Percentiles rank a stretch among this genome's conserved stretches.
Evolutionary conservation across 164 flowering plant species (phyloP).

Genomic region (Vitis rupestris): DNA sequence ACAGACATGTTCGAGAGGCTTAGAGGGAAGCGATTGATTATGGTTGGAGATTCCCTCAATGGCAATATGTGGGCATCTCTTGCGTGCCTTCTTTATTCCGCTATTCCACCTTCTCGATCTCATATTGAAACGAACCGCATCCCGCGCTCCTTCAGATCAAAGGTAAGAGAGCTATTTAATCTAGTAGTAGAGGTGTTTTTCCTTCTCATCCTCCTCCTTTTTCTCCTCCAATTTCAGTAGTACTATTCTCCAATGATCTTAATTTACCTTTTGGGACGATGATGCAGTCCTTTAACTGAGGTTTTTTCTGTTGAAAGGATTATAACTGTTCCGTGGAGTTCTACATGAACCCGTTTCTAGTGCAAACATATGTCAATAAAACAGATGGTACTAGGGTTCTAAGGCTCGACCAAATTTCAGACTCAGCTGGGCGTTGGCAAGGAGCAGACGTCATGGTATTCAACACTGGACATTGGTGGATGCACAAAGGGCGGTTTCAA

Average conservation of each 20-base stretch:
- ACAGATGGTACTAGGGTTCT: no score
- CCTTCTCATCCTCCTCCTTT: no score
- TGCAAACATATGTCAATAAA: slow-evolving; percentile 30
- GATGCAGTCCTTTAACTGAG: no score
- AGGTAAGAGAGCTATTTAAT: slow-evolving; percentile 38
- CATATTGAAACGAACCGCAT: no score
- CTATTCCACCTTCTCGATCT: no score
- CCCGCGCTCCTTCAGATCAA: slow-evolving; percentile 3
- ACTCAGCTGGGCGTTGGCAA: slow-evolving; percentile 28
- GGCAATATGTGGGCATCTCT: slow-evolving; percentile 66
- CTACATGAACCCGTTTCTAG: slow-evolving; percentile 41
- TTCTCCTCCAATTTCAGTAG: no score
- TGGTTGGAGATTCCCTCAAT: slow-evolving; percentile 55
- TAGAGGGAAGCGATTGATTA: slow-evolving; percentile 48
- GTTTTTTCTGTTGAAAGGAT: slow-evolving; percentile 20
- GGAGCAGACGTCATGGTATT: slow-evolving; percentile 47
- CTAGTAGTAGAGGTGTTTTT: slow-evolving; percentile 35
- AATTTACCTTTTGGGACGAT: no score
- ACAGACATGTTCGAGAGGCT: slow-evolving; percentile 32
- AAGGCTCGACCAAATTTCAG: slow-evolving; percentile 42
- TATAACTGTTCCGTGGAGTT: slow-evolving; percentile 47
- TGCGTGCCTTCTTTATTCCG: slow-evolving; percentile 33
- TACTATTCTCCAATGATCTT: no score
- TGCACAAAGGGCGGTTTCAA: slow-evolving; percentile 31
- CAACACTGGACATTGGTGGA: slow-evolving; percentile 73